Base-by-base conservation (phyloP, 2,329 filamentous ascomycete species). In the Moelleriella libera region DNA sequence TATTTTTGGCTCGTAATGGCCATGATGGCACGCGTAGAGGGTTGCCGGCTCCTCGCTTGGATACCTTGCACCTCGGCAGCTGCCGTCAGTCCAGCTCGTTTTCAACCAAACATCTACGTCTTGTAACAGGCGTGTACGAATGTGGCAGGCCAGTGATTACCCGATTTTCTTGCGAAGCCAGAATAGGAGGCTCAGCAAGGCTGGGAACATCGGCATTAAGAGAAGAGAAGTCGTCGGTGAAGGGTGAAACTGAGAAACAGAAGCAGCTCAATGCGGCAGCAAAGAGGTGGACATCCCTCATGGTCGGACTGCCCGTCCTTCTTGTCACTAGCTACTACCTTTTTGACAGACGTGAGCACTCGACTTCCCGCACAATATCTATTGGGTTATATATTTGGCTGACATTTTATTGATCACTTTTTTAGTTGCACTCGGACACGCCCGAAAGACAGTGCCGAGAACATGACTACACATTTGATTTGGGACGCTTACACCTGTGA, bases 301-400 rank as follows among this genome's bases (percentile, higher is more conserved):
- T 79, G 53, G 67, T 78, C 47, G 73, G 71, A 29, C 54, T 76
- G 59, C 75, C 75, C 2, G 68, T 79, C 32, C 54, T 77, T 5
- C 50, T 78, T 11, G 74, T 79, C 45, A 74, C 72, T 30, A 76
- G 74, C 28, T 78, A 74, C 51, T 68, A 67, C 46, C 56, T 79
- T 3, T 78, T 72, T 58, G 67, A 76, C 43, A 61, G 70, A 59
- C 55, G 71, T 73, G 49, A 62, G 70, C 21, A 21, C 21, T 21
- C 3, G 2, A 21, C 21, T 21, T 21, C 21, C 21, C 21, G 21
- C 21, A 21, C 21, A 21, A 21, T 21, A 30, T 30, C 3, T 43
- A 11, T 30, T 29, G 6, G 29, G 8, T 43, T 30, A 30, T 7
- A 30, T 10, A 30, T 3, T 43, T 30, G 14, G 6, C 6, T 43